A percentile compares a stretch with the other conserved stretches of the same genome.
phyloP scores from a whole-genome alignment of 306 rosid genomes.

The Pueraria montana region DNA sequence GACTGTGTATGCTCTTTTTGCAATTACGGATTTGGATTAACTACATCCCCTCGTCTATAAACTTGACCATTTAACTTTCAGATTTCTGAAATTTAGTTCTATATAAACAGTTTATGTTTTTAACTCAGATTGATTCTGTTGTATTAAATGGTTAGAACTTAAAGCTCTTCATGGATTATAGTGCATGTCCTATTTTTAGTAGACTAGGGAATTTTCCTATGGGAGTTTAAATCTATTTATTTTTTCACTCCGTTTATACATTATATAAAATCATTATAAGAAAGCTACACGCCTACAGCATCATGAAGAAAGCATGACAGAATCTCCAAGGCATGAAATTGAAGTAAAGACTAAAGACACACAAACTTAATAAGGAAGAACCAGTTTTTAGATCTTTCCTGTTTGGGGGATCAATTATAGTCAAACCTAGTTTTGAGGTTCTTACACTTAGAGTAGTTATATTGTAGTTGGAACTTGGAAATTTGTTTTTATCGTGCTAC shows the following conservation, averaged over 20 bases:
- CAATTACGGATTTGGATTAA: neutral
- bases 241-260: neutral
- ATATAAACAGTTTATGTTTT: slow-evolving; percentile 5
- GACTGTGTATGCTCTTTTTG: neutral
- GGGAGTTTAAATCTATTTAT: neutral
- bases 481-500: slow-evolving; percentile 10
- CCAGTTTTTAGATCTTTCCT: neutral
- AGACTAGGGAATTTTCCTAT: neutral
- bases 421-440: neutral
- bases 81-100: slow-evolving; percentile 21
- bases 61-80: neutral
- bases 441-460: neutral
- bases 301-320: neutral
- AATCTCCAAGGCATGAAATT: slow-evolving; percentile 14
- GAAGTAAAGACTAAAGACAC: neutral
- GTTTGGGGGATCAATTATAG: neutral
- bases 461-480: neutral
- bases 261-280: neutral
- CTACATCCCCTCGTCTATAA: neutral
- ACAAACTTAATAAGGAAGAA: neutral
- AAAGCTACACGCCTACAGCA: neutral
- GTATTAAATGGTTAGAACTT: neutral
- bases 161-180: slow-evolving; percentile 22
- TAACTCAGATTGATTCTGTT: neutral
- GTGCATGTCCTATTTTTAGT: neutral